phyloP scores from a whole-genome alignment of 1,284 basidiomycete genomes.

The Ganoderma lingzhi region DNA sequence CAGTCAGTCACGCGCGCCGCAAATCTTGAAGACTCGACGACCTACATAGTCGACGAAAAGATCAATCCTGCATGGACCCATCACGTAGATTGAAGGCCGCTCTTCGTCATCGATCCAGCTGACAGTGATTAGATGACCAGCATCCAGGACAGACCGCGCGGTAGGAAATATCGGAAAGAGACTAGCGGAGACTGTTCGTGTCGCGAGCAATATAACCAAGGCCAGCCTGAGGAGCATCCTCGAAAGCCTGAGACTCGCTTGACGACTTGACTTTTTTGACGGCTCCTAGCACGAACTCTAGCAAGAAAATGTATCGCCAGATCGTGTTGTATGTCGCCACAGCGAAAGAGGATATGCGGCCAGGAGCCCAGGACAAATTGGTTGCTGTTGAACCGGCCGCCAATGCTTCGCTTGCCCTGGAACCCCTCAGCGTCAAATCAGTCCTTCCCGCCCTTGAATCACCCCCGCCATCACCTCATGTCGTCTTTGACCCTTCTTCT shows the following conservation, averaged over 20 bases:
- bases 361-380: not conserved
- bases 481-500: no score
- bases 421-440: not conserved
- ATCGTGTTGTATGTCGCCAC: not conserved
- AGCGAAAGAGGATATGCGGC: not conserved
- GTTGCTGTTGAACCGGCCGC: no score
- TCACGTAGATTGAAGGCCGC: slow-evolving; percentile 47
- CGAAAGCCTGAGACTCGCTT: not conserved
- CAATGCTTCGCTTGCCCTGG: not conserved
- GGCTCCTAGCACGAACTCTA: not conserved
- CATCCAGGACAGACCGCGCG: slow-evolving; percentile 50
- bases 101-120: slow-evolving; percentile 57
- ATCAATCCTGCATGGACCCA: slow-evolving; percentile 51
- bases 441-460: no score
- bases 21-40: slow-evolving; percentile 1
- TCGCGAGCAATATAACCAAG: not conserved
- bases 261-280: not conserved
- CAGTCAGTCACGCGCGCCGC: not conserved
- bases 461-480: no score
- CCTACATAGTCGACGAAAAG: slow-evolving; percentile 53
- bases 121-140: slow-evolving; percentile 49
- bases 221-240: slow-evolving; percentile 7
- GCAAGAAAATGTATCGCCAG: not conserved
- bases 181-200: slow-evolving; percentile 27
- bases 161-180: slow-evolving; percentile 60